These are phyloP conservation scores for Volvox reticuliferus DNA, from an alignment of 139 green algal genomes.

Conservation along the genomic window DNA sequence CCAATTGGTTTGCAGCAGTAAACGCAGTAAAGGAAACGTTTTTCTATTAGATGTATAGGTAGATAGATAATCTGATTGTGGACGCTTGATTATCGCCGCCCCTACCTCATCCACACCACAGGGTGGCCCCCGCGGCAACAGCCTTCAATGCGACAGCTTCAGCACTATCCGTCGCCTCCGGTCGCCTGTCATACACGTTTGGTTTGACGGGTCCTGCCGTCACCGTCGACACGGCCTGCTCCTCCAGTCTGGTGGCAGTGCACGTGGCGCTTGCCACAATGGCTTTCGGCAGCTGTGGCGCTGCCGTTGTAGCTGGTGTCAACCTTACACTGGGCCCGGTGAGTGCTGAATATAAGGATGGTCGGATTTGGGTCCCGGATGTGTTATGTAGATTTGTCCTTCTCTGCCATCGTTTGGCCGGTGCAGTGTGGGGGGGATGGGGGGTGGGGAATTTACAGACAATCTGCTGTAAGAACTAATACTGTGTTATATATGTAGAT, in stretches of 20 bases:
- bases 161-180: slow-evolving; percentile 79
- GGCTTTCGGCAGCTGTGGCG: slow-evolving; percentile 45
- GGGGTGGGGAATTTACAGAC: too few species aligned
- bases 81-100: not conserved
- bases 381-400: too few species aligned
- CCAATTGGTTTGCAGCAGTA: too few species aligned
- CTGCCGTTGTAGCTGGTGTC: slow-evolving; percentile 72
- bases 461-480: too few species aligned
- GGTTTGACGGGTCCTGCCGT: slow-evolving; percentile 81
- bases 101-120: not conserved
- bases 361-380: too few species aligned
- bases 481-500: too few species aligned
- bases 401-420: too few species aligned
- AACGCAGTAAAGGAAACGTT: too few species aligned
- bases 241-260: slow-evolving; percentile 76
- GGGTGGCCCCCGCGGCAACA: slow-evolving; percentile 2
- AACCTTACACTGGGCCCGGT: slow-evolving; percentile 78
- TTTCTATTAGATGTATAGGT: too few species aligned
- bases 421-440: too few species aligned
- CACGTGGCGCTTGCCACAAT: slow-evolving; percentile 65
- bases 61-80: too few species aligned
- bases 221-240: slow-evolving; percentile 90
- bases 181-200: slow-evolving; percentile 85
- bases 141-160: slow-evolving; percentile 68
- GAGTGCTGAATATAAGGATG: too few species aligned